A percentile compares a stretch with the other conserved stretches of the same genome.
These are phyloP conservation scores for Trametes coccinea DNA, from an alignment of 768 basidiomycete species.

Conservation along the genomic window DNA sequence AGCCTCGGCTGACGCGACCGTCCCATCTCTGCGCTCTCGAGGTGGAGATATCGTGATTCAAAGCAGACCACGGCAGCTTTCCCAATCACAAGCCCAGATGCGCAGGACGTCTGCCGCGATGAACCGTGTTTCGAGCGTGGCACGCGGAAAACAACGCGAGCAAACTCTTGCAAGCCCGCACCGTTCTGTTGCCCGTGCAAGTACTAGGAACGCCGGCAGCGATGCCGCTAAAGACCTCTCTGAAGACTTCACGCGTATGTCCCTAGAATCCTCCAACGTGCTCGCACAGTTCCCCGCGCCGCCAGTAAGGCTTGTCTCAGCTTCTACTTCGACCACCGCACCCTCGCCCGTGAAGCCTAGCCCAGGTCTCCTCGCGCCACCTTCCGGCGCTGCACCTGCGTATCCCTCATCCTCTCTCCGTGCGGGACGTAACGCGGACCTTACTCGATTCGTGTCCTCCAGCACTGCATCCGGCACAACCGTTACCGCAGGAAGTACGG, in stretches of 20 bases:
- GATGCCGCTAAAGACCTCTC: constrained; percentile 30
- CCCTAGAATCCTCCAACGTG: constrained; percentile 37
- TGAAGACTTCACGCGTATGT: constrained; percentile 45
- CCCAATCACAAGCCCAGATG: background rate
- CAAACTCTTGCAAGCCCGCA: constrained; percentile 40
- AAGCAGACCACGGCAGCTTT: background rate
- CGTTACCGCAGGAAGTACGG: constrained; percentile 67
- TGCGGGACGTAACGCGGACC: constrained; percentile 60
- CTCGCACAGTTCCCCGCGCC: constrained; percentile 33
- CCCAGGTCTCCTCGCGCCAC: constrained; percentile 20
- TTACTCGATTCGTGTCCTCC: constrained; percentile 88
- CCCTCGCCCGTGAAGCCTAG: constrained; percentile 9
- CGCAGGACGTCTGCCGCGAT: constrained; percentile 1
- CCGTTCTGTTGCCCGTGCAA: constrained; percentile 39
- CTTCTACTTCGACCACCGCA: constrained; percentile 8
- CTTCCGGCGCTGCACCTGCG: constrained; percentile 28
- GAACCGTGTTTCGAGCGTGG: constrained; percentile 4
- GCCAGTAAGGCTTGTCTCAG: constrained; percentile 10
- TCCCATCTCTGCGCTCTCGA: constrained; percentile 18
- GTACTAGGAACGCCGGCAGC: constrained; percentile 33
- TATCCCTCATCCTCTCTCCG: constrained; percentile 57
- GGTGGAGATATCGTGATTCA: constrained; percentile 6
- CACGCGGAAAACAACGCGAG: constrained; percentile 25
- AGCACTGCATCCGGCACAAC: constrained; percentile 81
- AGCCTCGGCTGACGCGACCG: constrained; percentile 12